Conservation (phyloP, 768 basidiomycete genomes). For the Auricularia cornea region DNA sequence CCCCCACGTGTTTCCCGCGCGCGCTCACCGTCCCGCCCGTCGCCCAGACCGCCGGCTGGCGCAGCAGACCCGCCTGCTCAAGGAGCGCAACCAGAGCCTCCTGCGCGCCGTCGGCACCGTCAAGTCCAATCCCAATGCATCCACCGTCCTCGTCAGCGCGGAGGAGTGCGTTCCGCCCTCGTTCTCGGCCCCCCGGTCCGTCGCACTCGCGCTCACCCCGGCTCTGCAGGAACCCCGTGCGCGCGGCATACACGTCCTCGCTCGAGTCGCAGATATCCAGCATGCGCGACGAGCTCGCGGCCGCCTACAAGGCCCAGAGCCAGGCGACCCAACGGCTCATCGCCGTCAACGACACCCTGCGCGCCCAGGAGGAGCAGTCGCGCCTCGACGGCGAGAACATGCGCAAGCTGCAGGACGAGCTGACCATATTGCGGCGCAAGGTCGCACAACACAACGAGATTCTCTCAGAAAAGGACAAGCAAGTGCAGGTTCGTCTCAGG, state of each 20-base stretch:
- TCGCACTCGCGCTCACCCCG: background rate
- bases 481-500: conserved; percentile 65
- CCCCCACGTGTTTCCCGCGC: conserved; percentile 6
- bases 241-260: conserved; percentile 81
- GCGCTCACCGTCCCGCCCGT: conserved; percentile 11
- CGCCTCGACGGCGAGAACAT: conserved; percentile 75
- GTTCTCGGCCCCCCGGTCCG: background rate
- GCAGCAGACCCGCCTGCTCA: conserved; percentile 84
- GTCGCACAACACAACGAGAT: conserved; percentile 79
- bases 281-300: conserved; percentile 84
- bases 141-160: conserved; percentile 50
- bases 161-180: conserved; percentile 59
- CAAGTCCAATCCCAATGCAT: conserved; percentile 50
- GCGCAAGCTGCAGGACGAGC: conserved; percentile 68
- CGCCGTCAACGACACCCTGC: conserved; percentile 88
- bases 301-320: conserved; percentile 91
- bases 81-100: conserved; percentile 85
- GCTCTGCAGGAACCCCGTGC: conserved; percentile 62
- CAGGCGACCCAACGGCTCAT: conserved; percentile 91
- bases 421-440: conserved; percentile 58
- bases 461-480: conserved; percentile 82
- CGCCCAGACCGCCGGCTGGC: conserved; percentile 77
- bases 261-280: conserved; percentile 92
- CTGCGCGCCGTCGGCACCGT: conserved; percentile 76
- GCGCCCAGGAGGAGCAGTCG: conserved; percentile 85